These are phyloP conservation scores for Daldinia eschscholtzii DNA, from an alignment of 2,329 filamentous ascomycete species.

Conservation along the genomic window DNA sequence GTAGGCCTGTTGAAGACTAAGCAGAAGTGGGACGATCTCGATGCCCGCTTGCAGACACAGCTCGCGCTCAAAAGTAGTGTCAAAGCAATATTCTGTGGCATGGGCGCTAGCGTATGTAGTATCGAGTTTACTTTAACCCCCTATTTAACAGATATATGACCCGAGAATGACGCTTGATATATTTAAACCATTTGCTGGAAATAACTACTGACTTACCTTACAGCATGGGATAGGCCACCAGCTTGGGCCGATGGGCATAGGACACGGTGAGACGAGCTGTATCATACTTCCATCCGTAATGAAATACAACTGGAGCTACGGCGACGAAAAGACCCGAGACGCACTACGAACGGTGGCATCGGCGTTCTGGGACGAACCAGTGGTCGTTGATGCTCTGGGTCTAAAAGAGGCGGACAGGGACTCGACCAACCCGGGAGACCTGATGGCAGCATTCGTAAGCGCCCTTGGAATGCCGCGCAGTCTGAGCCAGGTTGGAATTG, in stretches of 20 bases:
- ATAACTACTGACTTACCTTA: not conserved
- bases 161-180: too few relatives aligned
- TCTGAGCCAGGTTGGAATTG: conserved; percentile 39
- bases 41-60: conserved; percentile 39
- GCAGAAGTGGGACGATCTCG: conserved; percentile 39
- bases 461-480: conserved; percentile 39
- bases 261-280: conserved; percentile 46
- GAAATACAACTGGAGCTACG: conserved; percentile 40
- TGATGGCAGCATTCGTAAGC: conserved; percentile 37
- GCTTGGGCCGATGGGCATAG: conserved; percentile 43
- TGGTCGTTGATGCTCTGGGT: conserved; percentile 30
- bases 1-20: conserved; percentile 36
- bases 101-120: conserved; percentile 38
- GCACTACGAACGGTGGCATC: conserved; percentile 21
- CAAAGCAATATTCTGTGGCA: conserved; percentile 16
- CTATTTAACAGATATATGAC: not conserved
- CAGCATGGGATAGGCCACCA: conserved; percentile 46
- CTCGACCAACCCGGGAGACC: conserved; percentile 36
- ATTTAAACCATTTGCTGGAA: too few relatives aligned
- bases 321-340: conserved; percentile 25
- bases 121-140: not conserved
- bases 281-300: conserved; percentile 42
- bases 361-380: conserved; percentile 38
- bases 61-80: conserved; percentile 25
- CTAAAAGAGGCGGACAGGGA: conserved; percentile 26